Base-by-base conservation (phyloP, 2,329 filamentous ascomycete genomes). In the Aspergillus vadensis region DNA sequence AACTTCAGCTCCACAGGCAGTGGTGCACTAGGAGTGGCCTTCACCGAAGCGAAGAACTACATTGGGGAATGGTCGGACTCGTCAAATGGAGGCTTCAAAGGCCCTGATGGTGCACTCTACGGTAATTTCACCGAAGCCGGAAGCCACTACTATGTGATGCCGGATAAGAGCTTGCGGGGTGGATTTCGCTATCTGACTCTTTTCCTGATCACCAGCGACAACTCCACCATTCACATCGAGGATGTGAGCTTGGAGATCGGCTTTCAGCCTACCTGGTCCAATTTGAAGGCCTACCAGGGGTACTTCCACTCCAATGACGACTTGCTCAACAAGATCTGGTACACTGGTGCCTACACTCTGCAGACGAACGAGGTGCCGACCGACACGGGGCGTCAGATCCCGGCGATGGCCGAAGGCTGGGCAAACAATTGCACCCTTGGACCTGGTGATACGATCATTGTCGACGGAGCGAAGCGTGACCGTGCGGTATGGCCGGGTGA, bases 321-420 rank as follows among this genome's bases (percentile, higher is more conserved):
- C 36, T 67, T 83, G 10, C 76, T 87, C 54, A 86, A 86, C 67
- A 76, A 78, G 6, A 82, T 85, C 51, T 86, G 84, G 83, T 86
- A 86, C 63, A 80, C 78, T 43, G 83, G 80, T 4, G 82, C 82
- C 6, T 84, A 82, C 63, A 85, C 83, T 0, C 65, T 85, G 36
- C 83, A 83, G 67, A 78, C 76, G 0, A 80, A 80, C 62, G 68
- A 74, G 19, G 76, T 78, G 0, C 76, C 77, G 2, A 68, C 69
- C 7, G 64, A 74, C 47, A 79, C 76, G 12, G 76, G 76, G 10
- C 75, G 76, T 4, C 69, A 70, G 57, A 74, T 70, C 41, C 73
- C 68, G 8, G 71, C 65, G 65, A 62, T 71, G 17, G 63, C 62
- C 0, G 67, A 65, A 52, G 74, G 76, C 8, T 80, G 75, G 76